Evolutionary conservation across 306 rosid genomes (phyloP), one percentile per base, ranked within the genome.

Genomic region (Erythrophleum fordii): DNA sequence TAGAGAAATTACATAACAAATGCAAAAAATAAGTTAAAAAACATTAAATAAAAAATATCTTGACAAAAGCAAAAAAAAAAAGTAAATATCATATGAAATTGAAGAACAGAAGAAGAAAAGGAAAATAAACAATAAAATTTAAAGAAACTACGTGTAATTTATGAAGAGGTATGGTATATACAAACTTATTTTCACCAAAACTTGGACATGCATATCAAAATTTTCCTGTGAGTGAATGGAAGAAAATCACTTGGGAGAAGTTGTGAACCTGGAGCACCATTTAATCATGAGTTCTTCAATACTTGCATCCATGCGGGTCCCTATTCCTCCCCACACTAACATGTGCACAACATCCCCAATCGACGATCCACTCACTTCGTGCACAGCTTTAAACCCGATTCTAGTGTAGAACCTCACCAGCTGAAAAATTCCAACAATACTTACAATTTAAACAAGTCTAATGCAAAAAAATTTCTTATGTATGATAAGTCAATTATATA

Each of bases 261-360:
- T 0, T 81, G 52, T 85, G 85, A 95, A 95, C 80, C 97, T 84
- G 52, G 90, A 69, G 77, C 95, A 90, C 97, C 98, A 95, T 89
- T 91, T 95, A 11, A 85, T 29, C 45, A 95, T 86, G 16, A 92
- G 95, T 10, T 73, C 68, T 75, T 92, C 88, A 80, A 95, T 85
- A 77, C 42, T 70, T 12, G 98, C 97, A 83, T 91, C 91, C 97
- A 95, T 92, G 75, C 91, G 83, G 1, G 97, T 95, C 59, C 97
- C 97, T 20, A 87, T 78, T 41, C 98, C 98, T 83, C 97, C 98
- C 98, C 97, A 95, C 13, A 90, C 87, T 84, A 95, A 76, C 97
- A 87, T 87, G 78, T 95, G 95, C 0, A 81, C 80, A 45, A 85
- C 2, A 82, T 95, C 98, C 31, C 89, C 86, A n/a, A 92, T 0